Evolutionary conservation across 1,139 yeast species (phyloP), one percentile per base, ranked within the genome.

Genomic region (Diutina neorugosa): DNA sequence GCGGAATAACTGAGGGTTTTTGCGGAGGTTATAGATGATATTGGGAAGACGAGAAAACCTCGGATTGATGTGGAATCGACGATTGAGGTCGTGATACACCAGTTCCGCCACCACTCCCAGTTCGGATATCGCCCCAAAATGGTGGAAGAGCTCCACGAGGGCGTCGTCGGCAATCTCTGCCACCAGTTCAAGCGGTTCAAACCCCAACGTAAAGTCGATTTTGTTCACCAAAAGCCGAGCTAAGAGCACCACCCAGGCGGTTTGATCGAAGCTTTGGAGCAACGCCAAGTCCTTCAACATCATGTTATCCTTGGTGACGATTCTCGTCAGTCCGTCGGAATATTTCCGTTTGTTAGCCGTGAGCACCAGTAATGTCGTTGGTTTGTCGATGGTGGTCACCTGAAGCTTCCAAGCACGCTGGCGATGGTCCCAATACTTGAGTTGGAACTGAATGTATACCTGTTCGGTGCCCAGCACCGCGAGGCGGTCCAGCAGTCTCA

Each of bases 161-260:
- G 63, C 60, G 9, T 57, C 57, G 53, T 71, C 76, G 1, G 72
- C 59, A 6, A 62, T 57, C 2, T 60, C 57, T 3, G 63, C 59
- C 21, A 67, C 59, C 43, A 63, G 63, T 16, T 67, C 72, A 54
- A 70, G 69, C 41, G 63, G 60, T 18, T 68, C 71, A 57, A 58
- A 71, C 1, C 77, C 77, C 47, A 70, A 56, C 4, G 65, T 59
- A 3, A 71, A 66, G 55, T 72, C 73, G 16, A 70, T 68, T 49
- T 66, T 69, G 54, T 66, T 62, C 25, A 72, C 63, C 23, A 72
- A 56, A 20, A 72, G 59, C 50, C 76, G 59, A 0, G 71, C 55
- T 19, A 73, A 59, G 20, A 73, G 59, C 0, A 67, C 61, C 12
- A 64, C 57, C 67, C 73, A 73, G 1, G 63, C 60, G 14, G 62